Conservation (phyloP, 108 stramenopile species). For the Nannochloropsis salina region DNA sequence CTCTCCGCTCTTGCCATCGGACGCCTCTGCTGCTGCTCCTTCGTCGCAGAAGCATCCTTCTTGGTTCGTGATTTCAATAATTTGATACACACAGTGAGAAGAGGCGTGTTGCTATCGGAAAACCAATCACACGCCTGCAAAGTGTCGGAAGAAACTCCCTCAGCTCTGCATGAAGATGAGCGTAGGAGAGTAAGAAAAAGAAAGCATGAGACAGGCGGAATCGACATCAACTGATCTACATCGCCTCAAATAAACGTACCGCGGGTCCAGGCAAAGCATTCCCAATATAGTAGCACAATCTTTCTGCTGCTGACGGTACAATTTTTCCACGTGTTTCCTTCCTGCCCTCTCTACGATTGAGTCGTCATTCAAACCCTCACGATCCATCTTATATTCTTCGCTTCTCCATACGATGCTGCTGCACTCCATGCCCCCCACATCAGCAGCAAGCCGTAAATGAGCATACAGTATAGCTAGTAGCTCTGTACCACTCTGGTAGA, state of each 20-base stretch:
- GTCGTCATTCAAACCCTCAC: neutral
- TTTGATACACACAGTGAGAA: neutral
- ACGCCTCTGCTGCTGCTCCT: neutral
- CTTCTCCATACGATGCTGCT: too few relatives aligned
- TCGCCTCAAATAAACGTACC: neutral
- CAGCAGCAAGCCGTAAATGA: neutral
- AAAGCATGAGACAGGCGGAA: neutral
- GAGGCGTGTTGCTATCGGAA: neutral
- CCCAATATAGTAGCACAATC: neutral
- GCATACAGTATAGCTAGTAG: neutral
- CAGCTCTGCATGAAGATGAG: neutral
- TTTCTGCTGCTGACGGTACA: neutral
- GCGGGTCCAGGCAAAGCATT: neutral
- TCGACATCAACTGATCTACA: neutral
- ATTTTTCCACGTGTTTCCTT: neutral
- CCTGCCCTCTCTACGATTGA: neutral
- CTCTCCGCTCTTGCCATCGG: neutral
- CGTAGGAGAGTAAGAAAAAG: neutral
- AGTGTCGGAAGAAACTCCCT: neutral
- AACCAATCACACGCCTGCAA: neutral
- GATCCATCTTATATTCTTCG: too few relatives aligned
- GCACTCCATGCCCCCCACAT: too few relatives aligned
- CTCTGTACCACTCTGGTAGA: slow-evolving; percentile 5
- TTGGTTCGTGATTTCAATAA: neutral
- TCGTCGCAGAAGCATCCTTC: neutral